Conservation (phyloP, 169 alveolate species). For the Eimeria acervulina region DNA sequence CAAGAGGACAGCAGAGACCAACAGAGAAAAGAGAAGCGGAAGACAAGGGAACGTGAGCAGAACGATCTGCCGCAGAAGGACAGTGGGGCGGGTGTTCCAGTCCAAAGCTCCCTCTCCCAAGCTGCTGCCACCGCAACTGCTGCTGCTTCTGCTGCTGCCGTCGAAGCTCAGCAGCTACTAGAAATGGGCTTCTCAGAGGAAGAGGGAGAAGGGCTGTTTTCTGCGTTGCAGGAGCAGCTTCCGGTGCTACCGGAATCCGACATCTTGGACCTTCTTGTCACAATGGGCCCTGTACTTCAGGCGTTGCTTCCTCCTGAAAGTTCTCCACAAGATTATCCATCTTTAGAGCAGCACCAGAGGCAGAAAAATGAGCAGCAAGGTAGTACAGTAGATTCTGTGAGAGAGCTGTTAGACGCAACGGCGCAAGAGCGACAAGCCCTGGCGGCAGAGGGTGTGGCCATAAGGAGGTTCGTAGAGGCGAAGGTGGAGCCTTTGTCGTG, state of each 20-base stretch:
- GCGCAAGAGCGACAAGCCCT: background rate
- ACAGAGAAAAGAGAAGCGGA: background rate
- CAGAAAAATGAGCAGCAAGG: background rate
- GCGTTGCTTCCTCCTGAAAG: conserved; percentile 39
- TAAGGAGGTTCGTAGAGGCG: conserved; percentile 39
- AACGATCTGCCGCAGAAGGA: background rate
- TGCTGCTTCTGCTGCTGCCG: conserved; percentile 33
- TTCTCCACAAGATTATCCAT: background rate
- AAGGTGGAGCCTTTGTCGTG: conserved; percentile 4
- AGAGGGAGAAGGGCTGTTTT: conserved; percentile 5
- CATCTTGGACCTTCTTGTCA: conserved; percentile 27
- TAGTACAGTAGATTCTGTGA: background rate
- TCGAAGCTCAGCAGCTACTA: conserved; percentile 53
- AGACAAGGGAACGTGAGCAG: background rate
- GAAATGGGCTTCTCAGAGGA: conserved; percentile 25
- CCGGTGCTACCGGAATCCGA: background rate
- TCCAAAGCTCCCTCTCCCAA: background rate
- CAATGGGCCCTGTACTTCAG: conserved; percentile 58
- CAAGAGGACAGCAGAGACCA: background rate
- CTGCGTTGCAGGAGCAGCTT: conserved; percentile 38
- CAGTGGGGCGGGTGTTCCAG: background rate
- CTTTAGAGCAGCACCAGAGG: background rate
- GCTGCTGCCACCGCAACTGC: conserved; percentile 23
- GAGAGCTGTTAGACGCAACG: background rate
- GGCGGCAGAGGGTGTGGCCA: conserved; percentile 54